Evolutionary conservation across 306 rosid species (phyloP).

Genomic region (Quercus parvula): DNA sequence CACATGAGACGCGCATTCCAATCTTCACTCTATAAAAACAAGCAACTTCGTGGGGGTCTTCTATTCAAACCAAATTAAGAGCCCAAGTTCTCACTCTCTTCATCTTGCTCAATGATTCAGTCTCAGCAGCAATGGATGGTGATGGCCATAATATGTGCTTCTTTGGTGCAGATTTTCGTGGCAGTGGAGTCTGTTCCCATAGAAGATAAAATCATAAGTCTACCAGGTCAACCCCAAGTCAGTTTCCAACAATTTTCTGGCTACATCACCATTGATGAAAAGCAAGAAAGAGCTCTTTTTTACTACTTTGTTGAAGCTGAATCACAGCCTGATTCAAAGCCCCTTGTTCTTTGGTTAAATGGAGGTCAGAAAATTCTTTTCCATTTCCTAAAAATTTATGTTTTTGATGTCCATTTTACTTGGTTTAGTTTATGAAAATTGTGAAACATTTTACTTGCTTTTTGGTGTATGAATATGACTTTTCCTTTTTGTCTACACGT

Average conservation of each 20-base stretch:
- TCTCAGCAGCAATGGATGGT: constrained; percentile 21
- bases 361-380: constrained; percentile 40
- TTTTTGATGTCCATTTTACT: not conserved
- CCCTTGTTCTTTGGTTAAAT: constrained; percentile 77
- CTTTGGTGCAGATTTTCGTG: not conserved
- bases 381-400: not conserved
- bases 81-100: not conserved
- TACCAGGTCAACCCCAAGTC: constrained; percentile 80
- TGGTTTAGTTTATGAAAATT: not conserved
- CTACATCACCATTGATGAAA: constrained; percentile 58
- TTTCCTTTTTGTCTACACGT: not conserved
- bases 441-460: no score
- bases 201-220: constrained; percentile 41
- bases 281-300: constrained; percentile 62
- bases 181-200: constrained; percentile 25
- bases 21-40: no score
- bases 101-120: constrained; percentile 14
- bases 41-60: no score
- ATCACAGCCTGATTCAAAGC: constrained; percentile 65
- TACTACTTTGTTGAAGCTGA: constrained; percentile 85
- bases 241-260: constrained; percentile 72
- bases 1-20: no score
- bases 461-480: no score
- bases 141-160: constrained; percentile 9
- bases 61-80: no score